Percentiles rank a stretch among this genome's conserved stretches.
Evolutionary conservation across 192 early-diverging fungal species (phyloP).

Genomic region (Phlyctochytrium planicorne): DNA sequence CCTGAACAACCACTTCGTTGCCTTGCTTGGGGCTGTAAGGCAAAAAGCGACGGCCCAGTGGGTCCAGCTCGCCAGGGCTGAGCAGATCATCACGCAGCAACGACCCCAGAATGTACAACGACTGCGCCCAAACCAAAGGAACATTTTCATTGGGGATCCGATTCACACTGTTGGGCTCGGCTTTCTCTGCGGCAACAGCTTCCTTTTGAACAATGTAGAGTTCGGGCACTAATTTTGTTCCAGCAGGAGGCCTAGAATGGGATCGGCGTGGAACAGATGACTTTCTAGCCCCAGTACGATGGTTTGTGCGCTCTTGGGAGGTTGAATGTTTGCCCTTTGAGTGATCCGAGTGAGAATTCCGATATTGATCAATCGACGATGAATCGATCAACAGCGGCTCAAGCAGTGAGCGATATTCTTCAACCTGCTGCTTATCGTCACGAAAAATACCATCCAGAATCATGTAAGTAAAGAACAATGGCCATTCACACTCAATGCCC

Average conservation of each 20-base stretch:
- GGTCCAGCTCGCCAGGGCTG: constrained; percentile 77
- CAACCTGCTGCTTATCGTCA: constrained; percentile 61
- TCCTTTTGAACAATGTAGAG: constrained; percentile 81
- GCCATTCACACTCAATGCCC: constrained; percentile 86
- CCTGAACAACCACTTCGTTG: constrained; percentile 69
- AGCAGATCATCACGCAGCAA: constrained; percentile 76
- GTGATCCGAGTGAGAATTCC: no score
- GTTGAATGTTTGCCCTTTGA: not conserved
- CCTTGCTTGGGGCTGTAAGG: constrained; percentile 47
- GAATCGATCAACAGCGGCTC: constrained; percentile 73
- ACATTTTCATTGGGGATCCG: constrained; percentile 82
- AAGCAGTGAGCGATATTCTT: constrained; percentile 69
- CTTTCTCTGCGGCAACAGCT: constrained; percentile 67
- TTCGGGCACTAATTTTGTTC: constrained; percentile 54
- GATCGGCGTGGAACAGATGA: constrained; percentile 25
- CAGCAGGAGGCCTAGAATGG: constrained; percentile 23
- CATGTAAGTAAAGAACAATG: constrained; percentile 85
- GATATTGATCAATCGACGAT: constrained; percentile 49
- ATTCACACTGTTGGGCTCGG: constrained; percentile 64
- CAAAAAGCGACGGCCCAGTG: constrained; percentile 70
- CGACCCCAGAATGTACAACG: constrained; percentile 72
- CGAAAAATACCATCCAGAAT: constrained; percentile 78
- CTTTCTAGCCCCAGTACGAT: constrained; percentile 7
- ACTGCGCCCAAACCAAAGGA: constrained; percentile 85
- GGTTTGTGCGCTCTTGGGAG: constrained; percentile 3